A percentile compares a stretch with the other conserved stretches of the same genome.
Evolutionary conservation across 495 filamentous ascomycete genomes (phyloP).

Genomic region (Aspergillus olivimuriae): DNA sequence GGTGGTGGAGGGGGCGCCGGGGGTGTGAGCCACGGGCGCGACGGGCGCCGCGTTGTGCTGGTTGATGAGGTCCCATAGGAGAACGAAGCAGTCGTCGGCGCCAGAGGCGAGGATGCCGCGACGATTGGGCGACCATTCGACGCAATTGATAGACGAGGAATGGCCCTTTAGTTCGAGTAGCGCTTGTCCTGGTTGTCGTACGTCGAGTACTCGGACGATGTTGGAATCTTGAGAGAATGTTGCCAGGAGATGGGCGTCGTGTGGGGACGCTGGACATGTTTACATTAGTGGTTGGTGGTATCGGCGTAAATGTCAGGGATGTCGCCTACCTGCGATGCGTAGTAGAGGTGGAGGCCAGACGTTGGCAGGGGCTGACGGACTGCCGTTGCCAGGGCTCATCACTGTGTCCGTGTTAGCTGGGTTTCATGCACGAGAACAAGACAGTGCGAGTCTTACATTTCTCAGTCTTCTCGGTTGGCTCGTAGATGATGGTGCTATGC

Average conservation of each 20-base stretch:
- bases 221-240: slow-evolving; percentile 94
- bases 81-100: slow-evolving; percentile 82
- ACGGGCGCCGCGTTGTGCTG: slow-evolving; percentile 50
- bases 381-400: slow-evolving; percentile 49
- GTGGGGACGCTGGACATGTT: slow-evolving; percentile 64
- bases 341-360: slow-evolving; percentile 78
- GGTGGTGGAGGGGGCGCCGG: slow-evolving; percentile 32
- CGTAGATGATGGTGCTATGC: slow-evolving; percentile 98
- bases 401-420: slow-evolving; percentile 15
- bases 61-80: slow-evolving; percentile 90
- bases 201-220: slow-evolving; percentile 90
- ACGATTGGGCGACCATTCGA: slow-evolving; percentile 89
- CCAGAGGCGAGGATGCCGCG: slow-evolving; percentile 87
- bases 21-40: slow-evolving; percentile 24
- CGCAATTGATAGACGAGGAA: slow-evolving; percentile 74
- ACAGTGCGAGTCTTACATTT: slow-evolving; percentile 50
- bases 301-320: background rate
- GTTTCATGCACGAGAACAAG: background rate
- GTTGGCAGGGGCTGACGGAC: slow-evolving; percentile 62
- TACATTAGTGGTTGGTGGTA: background rate
- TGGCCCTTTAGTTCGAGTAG: slow-evolving; percentile 94
- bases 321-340: slow-evolving; percentile 60
- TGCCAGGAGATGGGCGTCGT: slow-evolving; percentile 90
- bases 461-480: slow-evolving; percentile 84
- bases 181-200: slow-evolving; percentile 92